phyloP scores from a whole-genome alignment of 495 filamentous ascomycete genomes.

The Trichocladium uniseriatum region DNA sequence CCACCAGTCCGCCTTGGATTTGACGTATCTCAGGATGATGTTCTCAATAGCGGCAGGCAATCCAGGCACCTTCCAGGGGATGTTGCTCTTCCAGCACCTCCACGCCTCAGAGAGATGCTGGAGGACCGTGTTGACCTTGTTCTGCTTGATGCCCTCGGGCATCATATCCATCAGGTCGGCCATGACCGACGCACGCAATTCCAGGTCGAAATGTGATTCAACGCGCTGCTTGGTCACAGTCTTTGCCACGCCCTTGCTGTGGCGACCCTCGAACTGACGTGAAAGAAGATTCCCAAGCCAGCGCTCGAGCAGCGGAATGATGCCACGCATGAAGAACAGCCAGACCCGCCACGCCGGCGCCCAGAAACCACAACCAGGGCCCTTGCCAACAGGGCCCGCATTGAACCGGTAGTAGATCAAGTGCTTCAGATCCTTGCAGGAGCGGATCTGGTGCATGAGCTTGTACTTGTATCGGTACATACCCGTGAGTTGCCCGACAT shows the following conservation, averaged over 20 bases:
- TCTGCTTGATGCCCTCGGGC: slow-evolving; percentile 99
- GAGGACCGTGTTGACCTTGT: slow-evolving; percentile 96
- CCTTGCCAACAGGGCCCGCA: slow-evolving; percentile 93
- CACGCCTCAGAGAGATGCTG: slow-evolving; percentile 97
- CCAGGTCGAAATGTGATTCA: slow-evolving; percentile 96
- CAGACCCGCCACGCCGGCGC: slow-evolving; percentile 98
- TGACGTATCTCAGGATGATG: slow-evolving; percentile 95
- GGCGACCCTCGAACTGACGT: slow-evolving; percentile 95
- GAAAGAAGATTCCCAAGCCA: slow-evolving; percentile 97
- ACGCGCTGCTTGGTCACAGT: slow-evolving; percentile 99
- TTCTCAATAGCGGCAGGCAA: slow-evolving; percentile 96
- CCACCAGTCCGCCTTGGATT: slow-evolving; percentile 99
- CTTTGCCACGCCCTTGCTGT: slow-evolving; percentile 98
- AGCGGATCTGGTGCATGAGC: slow-evolving; percentile 99
- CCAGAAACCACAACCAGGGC: slow-evolving; percentile 98
- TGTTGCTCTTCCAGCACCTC: slow-evolving; percentile 99
- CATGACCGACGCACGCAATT: slow-evolving; percentile 97
- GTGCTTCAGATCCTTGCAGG: slow-evolving; percentile 99
- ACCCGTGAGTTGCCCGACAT: slow-evolving; percentile 95
- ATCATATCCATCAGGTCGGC: slow-evolving; percentile 99
- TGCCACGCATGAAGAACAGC: slow-evolving; percentile 99
- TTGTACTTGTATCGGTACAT: slow-evolving; percentile 99
- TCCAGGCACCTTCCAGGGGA: slow-evolving; percentile 98
- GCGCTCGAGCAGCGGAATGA: slow-evolving; percentile 90
- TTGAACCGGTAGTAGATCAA: slow-evolving; percentile 99